A percentile compares a stretch with the other conserved stretches of the same genome.
Evolutionary conservation across 495 filamentous ascomycete genomes (phyloP).

Genomic region (Trichoderma erinaceum): DNA sequence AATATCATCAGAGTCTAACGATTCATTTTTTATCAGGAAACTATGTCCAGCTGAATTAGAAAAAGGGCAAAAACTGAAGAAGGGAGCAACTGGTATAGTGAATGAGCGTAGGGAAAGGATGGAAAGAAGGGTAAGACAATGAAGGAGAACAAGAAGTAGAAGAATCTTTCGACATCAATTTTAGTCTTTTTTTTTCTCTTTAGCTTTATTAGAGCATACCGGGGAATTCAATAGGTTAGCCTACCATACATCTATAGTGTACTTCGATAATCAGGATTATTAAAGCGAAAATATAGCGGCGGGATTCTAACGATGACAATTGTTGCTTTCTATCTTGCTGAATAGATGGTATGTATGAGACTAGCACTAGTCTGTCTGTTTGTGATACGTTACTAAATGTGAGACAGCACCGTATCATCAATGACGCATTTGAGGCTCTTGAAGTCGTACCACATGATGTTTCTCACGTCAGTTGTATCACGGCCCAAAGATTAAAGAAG

Average conservation of each 20-base stretch:
- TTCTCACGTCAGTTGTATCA: too few species aligned
- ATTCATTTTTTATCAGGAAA: constrained; percentile 29
- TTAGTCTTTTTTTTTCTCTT: not conserved
- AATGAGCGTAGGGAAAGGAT: not conserved
- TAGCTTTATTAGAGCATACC: constrained; percentile 5
- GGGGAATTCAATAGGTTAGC: constrained; percentile 8
- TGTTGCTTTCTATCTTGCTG: not conserved
- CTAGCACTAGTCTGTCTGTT: too few species aligned
- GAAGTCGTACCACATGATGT: too few species aligned
- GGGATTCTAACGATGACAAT: not conserved
- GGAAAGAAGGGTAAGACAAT: not conserved
- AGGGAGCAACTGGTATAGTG: not conserved
- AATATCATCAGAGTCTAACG: constrained; percentile 17
- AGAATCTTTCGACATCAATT: not conserved
- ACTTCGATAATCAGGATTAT: constrained; percentile 13
- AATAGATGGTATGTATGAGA: too few species aligned
- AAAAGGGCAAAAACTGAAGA: not conserved
- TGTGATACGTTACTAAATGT: too few species aligned
- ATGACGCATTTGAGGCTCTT: too few species aligned
- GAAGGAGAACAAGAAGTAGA: not conserved
- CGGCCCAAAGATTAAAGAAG: too few species aligned
- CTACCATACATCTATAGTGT: not conserved
- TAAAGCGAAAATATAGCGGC: not conserved
- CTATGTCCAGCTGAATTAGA: constrained; percentile 35
- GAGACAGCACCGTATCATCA: too few species aligned